Evolutionary conservation across 2,329 filamentous ascomycete species (phyloP).

Genomic region (Epichloe gansuensis): DNA sequence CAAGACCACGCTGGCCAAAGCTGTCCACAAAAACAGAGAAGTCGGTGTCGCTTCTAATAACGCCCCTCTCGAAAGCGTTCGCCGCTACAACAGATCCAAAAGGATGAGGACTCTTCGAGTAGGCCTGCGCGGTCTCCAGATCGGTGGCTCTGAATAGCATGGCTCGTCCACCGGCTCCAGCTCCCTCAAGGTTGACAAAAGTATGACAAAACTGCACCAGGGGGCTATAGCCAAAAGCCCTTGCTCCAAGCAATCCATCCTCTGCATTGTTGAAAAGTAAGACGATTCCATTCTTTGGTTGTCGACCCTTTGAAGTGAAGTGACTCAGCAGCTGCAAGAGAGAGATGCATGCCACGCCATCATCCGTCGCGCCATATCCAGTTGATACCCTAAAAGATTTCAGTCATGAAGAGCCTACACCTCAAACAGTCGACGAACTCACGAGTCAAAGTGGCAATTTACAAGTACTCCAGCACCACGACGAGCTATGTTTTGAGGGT

Average conservation of each 20-base stretch:
- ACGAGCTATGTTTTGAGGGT: conserved; percentile 30
- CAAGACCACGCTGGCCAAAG: conserved; percentile 73
- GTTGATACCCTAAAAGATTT: conserved; percentile 59
- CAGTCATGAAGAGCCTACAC: background rate
- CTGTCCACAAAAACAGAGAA: conserved; percentile 70
- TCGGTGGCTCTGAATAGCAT: conserved; percentile 82
- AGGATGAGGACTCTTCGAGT: conserved; percentile 57
- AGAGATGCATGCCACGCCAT: conserved; percentile 81
- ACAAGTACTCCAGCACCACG: conserved; percentile 70
- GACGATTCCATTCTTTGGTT: conserved; percentile 68
- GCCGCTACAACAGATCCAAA: conserved; percentile 73
- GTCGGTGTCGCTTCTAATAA: conserved; percentile 79
- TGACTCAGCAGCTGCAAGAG: conserved; percentile 76
- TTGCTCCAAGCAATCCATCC: conserved; percentile 78
- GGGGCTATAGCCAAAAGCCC: conserved; percentile 76
- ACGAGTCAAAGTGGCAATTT: conserved; percentile 85
- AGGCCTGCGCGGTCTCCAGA: conserved; percentile 69
- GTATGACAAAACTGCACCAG: conserved; percentile 69
- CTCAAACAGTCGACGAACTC: conserved; percentile 12
- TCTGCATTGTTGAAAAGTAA: conserved; percentile 90
- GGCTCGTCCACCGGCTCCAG: conserved; percentile 79
- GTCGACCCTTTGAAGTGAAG: conserved; percentile 59
- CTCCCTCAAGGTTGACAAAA: conserved; percentile 90
- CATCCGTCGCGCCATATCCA: conserved; percentile 85
- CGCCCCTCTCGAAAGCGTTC: conserved; percentile 69